These are phyloP conservation scores for Vaucheria bursata DNA, from an alignment of 352 stramenopile species.

Conservation along the genomic window DNA sequence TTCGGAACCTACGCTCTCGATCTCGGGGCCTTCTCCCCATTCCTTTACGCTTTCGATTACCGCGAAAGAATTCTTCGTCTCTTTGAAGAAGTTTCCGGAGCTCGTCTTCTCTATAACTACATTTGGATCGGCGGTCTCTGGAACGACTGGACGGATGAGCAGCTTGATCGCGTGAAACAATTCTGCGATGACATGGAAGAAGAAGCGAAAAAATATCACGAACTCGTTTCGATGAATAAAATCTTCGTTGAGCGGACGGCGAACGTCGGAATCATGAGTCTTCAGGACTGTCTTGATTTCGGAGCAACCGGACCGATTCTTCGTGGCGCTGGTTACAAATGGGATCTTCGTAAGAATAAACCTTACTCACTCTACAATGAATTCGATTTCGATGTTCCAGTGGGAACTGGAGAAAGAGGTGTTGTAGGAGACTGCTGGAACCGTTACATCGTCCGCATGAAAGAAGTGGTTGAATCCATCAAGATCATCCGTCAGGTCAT, in stretches of 20 bases:
- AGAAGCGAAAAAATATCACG: constrained; percentile 51
- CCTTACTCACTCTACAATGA: constrained; percentile 56
- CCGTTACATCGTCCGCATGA: constrained; percentile 53
- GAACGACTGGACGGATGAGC: constrained; percentile 49
- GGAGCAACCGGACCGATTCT: constrained; percentile 57
- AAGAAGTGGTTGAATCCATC: constrained; percentile 56
- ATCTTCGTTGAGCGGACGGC: constrained; percentile 54
- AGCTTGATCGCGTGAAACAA: constrained; percentile 50
- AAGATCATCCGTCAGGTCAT: constrained; percentile 54
- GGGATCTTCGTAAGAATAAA: constrained; percentile 57
- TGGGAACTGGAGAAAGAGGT: constrained; percentile 48
- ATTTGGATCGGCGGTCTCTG: constrained; percentile 24
- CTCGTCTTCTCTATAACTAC: constrained; percentile 54
- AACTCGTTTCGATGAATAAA: constrained; percentile 55
- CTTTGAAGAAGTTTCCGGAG: constrained; percentile 55
- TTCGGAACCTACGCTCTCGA: constrained; percentile 31
- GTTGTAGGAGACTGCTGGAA: constrained; percentile 53
- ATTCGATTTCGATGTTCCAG: constrained; percentile 53
- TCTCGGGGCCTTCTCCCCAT: constrained; percentile 25
- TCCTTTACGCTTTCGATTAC: constrained; percentile 42
- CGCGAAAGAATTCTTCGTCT: constrained; percentile 52
- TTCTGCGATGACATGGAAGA: constrained; percentile 57
- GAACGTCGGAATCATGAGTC: constrained; percentile 52
- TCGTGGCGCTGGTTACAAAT: constrained; percentile 53
- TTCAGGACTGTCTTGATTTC: constrained; percentile 50